phyloP scores from a whole-genome alignment of 2,329 filamentous ascomycete species.

The Dactylonectria macrodidyma region DNA sequence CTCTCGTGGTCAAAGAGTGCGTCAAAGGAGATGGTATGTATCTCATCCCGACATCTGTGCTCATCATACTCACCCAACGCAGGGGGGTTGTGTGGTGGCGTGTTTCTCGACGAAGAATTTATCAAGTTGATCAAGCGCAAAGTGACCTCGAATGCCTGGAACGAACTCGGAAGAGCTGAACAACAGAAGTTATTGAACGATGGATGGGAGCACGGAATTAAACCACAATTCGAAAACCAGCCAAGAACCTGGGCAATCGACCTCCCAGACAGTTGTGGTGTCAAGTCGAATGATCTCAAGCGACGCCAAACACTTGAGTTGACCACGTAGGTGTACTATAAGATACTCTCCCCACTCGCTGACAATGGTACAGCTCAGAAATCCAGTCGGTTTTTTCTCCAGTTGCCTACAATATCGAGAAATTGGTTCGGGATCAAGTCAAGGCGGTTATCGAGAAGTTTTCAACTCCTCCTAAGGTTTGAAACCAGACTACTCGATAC shows the following conservation, averaged over 20 bases:
- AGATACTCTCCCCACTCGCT: fast-evolving
- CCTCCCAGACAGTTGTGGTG: conserved; percentile 27
- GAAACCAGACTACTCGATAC: neutral
- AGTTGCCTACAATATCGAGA: conserved; percentile 34
- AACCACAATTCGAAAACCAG: conserved; percentile 43
- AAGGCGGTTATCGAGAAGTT: conserved; percentile 35
- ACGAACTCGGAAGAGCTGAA: neutral
- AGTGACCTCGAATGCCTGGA: conserved; percentile 24
- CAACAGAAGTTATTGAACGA: conserved; percentile 43
- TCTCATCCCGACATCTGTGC: fast-evolving
- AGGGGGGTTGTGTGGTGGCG: conserved; percentile 57
- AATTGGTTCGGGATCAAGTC: conserved; percentile 47
- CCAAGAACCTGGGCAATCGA: conserved; percentile 32
- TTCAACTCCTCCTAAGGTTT: conserved; percentile 45
- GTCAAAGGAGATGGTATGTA: conserved; percentile 55
- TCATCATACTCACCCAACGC: neutral
- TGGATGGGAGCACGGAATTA: conserved; percentile 51
- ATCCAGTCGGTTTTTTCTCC: conserved; percentile 45
- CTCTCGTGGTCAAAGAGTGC: conserved; percentile 53
- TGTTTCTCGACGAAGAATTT: conserved; percentile 60
- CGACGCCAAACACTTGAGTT: conserved; percentile 17
- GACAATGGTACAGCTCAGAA: conserved; percentile 35
- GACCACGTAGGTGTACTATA: neutral
- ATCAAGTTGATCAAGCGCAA: conserved; percentile 45
- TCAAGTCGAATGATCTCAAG: neutral